Evolutionary conservation across 2,329 filamentous ascomycete genomes (phyloP).

Genomic region (Colletotrichum falcatum): DNA sequence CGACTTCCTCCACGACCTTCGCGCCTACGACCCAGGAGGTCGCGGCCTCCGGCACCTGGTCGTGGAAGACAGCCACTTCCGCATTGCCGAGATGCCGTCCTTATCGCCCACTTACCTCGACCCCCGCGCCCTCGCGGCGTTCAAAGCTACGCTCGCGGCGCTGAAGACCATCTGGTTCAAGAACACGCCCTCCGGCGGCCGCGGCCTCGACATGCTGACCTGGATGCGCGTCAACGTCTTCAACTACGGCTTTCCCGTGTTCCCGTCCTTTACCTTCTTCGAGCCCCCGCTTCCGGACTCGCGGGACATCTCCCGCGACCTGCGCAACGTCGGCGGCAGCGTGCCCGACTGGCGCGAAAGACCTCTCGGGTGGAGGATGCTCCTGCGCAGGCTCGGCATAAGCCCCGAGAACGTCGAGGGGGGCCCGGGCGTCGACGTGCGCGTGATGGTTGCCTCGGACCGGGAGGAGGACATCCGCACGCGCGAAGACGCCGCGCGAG

Average conservation of each 20-base stretch:
- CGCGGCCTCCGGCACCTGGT: conserved; percentile 23
- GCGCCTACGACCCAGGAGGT: conserved; percentile 15
- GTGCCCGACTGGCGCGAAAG: neutral
- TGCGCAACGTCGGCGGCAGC: conserved; percentile 1
- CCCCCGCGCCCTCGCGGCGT: neutral
- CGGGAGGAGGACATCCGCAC: neutral
- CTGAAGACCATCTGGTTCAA: conserved; percentile 35
- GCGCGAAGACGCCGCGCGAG: conserved; percentile 12
- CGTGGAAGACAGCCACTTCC: neutral
- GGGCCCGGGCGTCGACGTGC: conserved; percentile 8
- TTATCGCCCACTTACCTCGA: neutral
- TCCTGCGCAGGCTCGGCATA: conserved; percentile 10
- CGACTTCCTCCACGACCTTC: conserved; percentile 34
- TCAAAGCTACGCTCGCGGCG: neutral
- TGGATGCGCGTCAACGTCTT: conserved; percentile 12
- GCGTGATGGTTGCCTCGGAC: conserved; percentile 21
- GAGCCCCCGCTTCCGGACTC: conserved; percentile 14
- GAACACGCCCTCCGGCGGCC: neutral
- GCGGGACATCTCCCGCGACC: conserved; percentile 11
- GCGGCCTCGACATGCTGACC: conserved; percentile 21
- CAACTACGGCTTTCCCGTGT: conserved; percentile 31
- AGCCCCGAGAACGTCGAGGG: conserved; percentile 9
- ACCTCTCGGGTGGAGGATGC: conserved; percentile 5
- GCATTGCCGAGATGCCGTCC: neutral
- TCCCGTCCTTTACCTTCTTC: conserved; percentile 29